A percentile compares a stretch with the other conserved stretches of the same genome.
Evolutionary conservation across 352 stramenopile species (phyloP).

Genomic region (Thraustochytrium aureum): DNA sequence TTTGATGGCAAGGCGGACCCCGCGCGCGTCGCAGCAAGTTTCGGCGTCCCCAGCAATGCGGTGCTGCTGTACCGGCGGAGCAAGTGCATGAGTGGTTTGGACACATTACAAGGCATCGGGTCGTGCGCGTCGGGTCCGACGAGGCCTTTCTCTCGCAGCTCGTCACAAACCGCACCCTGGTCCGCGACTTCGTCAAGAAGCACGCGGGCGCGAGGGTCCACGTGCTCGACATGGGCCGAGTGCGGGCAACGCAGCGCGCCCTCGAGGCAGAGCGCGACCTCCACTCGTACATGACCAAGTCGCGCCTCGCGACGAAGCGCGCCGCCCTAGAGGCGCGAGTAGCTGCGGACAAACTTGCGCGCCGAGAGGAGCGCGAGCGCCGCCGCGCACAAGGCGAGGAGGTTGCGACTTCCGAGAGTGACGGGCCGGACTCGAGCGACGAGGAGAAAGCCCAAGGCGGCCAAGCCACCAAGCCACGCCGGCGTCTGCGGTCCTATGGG

Average conservation of each 20-base stretch:
- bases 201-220: neutral
- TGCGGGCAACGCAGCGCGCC: neutral
- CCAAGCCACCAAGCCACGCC: too few relatives aligned
- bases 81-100: conserved; percentile 37
- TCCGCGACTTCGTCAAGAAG: conserved; percentile 5
- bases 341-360: neutral
- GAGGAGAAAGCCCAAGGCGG: neutral
- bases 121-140: conserved; percentile 8
- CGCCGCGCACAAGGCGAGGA: conserved; percentile 41
- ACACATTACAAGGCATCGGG: conserved; percentile 1
- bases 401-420: neutral
- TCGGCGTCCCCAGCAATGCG: conserved; percentile 23
- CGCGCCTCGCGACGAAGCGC: neutral
- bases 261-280: conserved; percentile 15
- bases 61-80: conserved; percentile 6
- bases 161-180: neutral
- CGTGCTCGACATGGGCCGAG: conserved; percentile 25
- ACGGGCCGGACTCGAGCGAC: conserved; percentile 6
- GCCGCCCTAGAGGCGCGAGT: neutral
- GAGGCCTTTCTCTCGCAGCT: conserved; percentile 12
- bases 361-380: conserved; percentile 10
- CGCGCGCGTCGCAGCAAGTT: neutral
- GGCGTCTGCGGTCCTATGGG: too few relatives aligned
- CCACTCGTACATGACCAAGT: conserved; percentile 22
- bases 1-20: neutral